phyloP scores from a whole-genome alignment of 805 yeast genomes.

The Candida khao-thaluensis region DNA sequence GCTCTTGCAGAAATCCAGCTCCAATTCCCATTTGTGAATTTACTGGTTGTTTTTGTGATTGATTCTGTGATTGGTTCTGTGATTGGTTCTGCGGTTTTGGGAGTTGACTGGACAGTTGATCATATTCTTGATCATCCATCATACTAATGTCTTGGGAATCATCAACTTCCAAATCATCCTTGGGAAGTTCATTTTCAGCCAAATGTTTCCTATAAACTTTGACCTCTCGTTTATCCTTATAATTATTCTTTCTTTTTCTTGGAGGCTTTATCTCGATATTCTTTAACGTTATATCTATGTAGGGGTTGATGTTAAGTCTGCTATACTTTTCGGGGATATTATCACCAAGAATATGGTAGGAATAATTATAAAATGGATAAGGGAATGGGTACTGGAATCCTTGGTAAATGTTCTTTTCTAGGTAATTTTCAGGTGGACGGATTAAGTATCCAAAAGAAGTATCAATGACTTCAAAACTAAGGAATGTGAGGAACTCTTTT shows the following conservation, averaged over 20 bases:
- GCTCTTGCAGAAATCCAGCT: not conserved
- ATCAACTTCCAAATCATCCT: too few species aligned
- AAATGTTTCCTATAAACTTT: conserved; percentile 4
- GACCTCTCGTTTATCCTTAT: conserved; percentile 7
- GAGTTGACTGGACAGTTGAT: too few species aligned
- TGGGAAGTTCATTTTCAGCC: conserved; percentile 2
- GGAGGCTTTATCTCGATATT: conserved; percentile 8
- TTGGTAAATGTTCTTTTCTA: conserved; percentile 34
- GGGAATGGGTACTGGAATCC: conserved; percentile 47
- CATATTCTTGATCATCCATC: too few species aligned
- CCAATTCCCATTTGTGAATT: too few species aligned
- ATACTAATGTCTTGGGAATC: too few species aligned
- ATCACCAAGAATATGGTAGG: conserved; percentile 38
- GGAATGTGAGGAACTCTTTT: conserved; percentile 31
- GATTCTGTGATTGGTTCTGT: conserved; percentile 1
- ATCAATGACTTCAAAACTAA: conserved; percentile 33
- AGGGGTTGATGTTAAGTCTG: conserved; percentile 30
- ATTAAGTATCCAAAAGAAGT: conserved; percentile 40
- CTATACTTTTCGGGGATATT: conserved; percentile 26
- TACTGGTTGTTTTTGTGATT: not conserved
- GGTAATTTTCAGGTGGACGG: conserved; percentile 39
- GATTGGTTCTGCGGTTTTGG: too few species aligned
- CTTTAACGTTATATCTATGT: conserved; percentile 34
- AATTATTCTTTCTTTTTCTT: not conserved
- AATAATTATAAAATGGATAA: conserved; percentile 45